phyloP scores from a whole-genome alignment of 2,329 filamentous ascomycete genomes.

The Diaporthe australafricana region DNA sequence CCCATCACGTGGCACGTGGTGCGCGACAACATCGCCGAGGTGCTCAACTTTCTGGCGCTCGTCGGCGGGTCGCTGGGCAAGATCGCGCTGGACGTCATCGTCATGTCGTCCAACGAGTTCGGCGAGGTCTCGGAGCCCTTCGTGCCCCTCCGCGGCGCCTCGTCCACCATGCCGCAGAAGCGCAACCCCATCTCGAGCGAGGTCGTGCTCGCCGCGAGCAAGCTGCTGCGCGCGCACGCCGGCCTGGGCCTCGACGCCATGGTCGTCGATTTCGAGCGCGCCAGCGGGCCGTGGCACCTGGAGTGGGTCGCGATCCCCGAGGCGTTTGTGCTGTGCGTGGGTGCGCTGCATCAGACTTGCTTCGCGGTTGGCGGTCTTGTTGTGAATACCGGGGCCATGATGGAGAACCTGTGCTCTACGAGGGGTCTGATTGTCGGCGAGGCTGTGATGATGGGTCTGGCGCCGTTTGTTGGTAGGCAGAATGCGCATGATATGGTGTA shows the following conservation, averaged over 20 bases:
- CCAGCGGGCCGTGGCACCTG: constrained; percentile 68
- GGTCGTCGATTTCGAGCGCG: constrained; percentile 68
- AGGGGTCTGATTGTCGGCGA: constrained; percentile 67
- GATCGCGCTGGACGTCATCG: constrained; percentile 65
- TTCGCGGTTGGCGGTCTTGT: constrained; percentile 64
- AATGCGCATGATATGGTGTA: constrained; percentile 68
- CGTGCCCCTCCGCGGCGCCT: constrained; percentile 64
- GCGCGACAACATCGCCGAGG: constrained; percentile 63
- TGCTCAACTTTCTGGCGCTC: constrained; percentile 62
- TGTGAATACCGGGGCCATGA: constrained; percentile 62
- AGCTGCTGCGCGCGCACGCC: constrained; percentile 63
- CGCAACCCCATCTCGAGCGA: constrained; percentile 69
- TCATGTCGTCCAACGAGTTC: constrained; percentile 69
- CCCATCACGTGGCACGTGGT: constrained; percentile 69
- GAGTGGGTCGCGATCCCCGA: constrained; percentile 68
- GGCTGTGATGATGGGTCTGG: constrained; percentile 71
- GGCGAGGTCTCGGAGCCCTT: constrained; percentile 67
- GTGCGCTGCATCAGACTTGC: constrained; percentile 63
- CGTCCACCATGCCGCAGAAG: constrained; percentile 70
- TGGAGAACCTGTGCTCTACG: constrained; percentile 61
- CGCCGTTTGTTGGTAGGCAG: constrained; percentile 62
- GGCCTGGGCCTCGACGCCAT: constrained; percentile 65
- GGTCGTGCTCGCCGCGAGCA: constrained; percentile 65
- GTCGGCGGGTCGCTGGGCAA: constrained; percentile 66
- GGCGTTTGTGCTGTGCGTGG: constrained; percentile 64